These are phyloP conservation scores for Raphidocelis subcapitata DNA, from an alignment of 139 green algal species.

Conservation along the genomic window DNA sequence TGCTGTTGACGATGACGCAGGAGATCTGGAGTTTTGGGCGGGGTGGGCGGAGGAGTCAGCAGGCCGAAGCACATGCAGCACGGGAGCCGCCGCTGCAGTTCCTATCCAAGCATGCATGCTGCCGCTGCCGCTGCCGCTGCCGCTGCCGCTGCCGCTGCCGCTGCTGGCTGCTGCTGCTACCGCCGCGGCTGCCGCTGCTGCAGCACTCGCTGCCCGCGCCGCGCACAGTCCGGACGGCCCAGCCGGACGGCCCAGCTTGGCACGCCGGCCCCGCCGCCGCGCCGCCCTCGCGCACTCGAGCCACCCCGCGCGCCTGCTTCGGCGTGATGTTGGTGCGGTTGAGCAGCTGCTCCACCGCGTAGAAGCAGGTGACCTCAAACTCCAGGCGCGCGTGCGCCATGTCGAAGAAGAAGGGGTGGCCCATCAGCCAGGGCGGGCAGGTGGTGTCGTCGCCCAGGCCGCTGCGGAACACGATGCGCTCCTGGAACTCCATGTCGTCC, in stretches of 20 bases:
- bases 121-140: not conserved
- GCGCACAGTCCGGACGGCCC: too few species aligned
- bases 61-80: too few species aligned
- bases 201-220: too few species aligned
- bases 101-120: not conserved
- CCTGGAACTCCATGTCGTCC: conserved; percentile 85
- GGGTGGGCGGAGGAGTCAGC: too few species aligned
- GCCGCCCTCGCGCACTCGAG: not conserved
- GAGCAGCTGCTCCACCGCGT: conserved; percentile 68
- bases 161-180: too few species aligned
- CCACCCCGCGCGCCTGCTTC: conserved; percentile 31
- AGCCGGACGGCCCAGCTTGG: too few species aligned
- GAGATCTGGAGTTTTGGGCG: conserved; percentile 67
- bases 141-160: not conserved
- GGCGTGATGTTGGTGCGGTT: not conserved
- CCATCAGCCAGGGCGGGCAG: conserved; percentile 47
- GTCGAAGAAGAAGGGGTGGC: conserved; percentile 32
- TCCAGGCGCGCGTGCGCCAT: conserved; percentile 83
- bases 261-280: too few species aligned
- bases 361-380: conserved; percentile 70
- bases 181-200: too few species aligned
- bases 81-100: not conserved
- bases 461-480: conserved; percentile 82
- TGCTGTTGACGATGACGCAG: conserved; percentile 97
- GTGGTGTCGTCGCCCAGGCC: conserved; percentile 85